Percentiles rank a stretch among this genome's conserved stretches.
Evolutionary conservation across 2,329 filamentous ascomycete genomes (phyloP).

Genomic region (Ilyonectria robusta): DNA sequence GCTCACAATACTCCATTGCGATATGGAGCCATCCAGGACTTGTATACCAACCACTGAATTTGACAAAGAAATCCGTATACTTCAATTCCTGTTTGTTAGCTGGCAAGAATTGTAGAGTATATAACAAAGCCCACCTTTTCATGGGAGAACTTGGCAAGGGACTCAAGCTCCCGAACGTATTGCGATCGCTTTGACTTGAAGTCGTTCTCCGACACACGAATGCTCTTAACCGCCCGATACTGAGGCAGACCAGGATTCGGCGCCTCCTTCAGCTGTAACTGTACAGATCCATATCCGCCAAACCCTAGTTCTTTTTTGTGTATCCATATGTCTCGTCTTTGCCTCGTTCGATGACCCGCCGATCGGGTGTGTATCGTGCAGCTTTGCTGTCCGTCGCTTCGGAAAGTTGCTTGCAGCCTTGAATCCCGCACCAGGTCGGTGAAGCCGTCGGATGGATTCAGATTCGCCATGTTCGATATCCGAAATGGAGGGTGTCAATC

Average conservation of each 20-base stretch:
- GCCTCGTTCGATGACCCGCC: neutral
- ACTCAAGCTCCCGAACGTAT: neutral
- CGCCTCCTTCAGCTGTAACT: neutral
- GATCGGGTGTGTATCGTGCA: neutral
- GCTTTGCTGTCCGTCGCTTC: neutral
- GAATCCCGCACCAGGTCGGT: neutral
- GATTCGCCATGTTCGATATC: no score
- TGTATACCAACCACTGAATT: neutral
- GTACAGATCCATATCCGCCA: neutral
- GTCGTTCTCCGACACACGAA: neutral
- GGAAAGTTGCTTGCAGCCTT: neutral
- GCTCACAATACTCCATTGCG: neutral
- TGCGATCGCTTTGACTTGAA: neutral
- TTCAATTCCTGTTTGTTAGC: neutral
- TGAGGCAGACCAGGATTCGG: neutral
- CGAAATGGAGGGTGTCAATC: no score
- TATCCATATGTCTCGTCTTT: neutral
- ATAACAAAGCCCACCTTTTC: neutral
- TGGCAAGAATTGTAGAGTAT: neutral
- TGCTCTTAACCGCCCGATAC: neutral
- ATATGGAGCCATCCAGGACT: neutral
- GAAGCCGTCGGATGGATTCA: neutral
- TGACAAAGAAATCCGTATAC: neutral
- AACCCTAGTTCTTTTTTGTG: neutral
- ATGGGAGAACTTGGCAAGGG: neutral